Evolutionary conservation across 352 stramenopile species (phyloP), one percentile per base, ranked within the genome.

Genomic region (Discostella stelligera): DNA sequence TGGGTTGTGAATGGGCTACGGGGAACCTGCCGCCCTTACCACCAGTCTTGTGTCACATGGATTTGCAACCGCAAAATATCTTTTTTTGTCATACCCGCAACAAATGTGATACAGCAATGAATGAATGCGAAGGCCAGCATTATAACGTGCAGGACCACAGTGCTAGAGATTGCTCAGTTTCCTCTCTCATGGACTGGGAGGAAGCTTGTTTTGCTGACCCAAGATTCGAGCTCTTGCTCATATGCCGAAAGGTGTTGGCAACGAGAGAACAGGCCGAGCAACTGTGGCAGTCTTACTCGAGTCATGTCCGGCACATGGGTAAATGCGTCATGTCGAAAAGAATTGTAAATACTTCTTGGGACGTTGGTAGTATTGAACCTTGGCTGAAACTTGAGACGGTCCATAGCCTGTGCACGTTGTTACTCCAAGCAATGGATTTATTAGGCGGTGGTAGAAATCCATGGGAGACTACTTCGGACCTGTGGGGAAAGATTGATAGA

Each of bases 1-100:
- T 82, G 20, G 44, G 65, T 30, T 49, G 62, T 63, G 74, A 77
- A 71, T 82, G 74, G 74, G 44, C 48, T 60, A 23, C 25, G 9
- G 62, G 48, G 11, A 16, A 8, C n/a, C 66, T 56, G 11, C 61
- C 65, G 18, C 56, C 66, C 14, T 48, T 90, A 11, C 75, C 79
- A 25, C 56, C 62, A 60, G 82, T 89, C 5, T 64, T 91, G 32
- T 84, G 83, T 58, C 87, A 93, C 62, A 86, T 93, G 79, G 87
- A 93, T 78, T 83, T 88, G 54, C 87, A 93, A 68, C 87, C 87
- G 37, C 87, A 93, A 77, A 93, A 93, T 73, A 50, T 93, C 0
- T 69, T 81, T 20, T 89, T 90, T 81, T 66, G 39, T 21, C 69
- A 72, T 44, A 21, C 18, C 7, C 52, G 55, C n/a, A 3, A 30